A percentile compares a stretch with the other conserved stretches of the same genome.
phyloP scores from a whole-genome alignment of 2,329 filamentous ascomycete genomes.

The Cladosporium sphaerospermum region DNA sequence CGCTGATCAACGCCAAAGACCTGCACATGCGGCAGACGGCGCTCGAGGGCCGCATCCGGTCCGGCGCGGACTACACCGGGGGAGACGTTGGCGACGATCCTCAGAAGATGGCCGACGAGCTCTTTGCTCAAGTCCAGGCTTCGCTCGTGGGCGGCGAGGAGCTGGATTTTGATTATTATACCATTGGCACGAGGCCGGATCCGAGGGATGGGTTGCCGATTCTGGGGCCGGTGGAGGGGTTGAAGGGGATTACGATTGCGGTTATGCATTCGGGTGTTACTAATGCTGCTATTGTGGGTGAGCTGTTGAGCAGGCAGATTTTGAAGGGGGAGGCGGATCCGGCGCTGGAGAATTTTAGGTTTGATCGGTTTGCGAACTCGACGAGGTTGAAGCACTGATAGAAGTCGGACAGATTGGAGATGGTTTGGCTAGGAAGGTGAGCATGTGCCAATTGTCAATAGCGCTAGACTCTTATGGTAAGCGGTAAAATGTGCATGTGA shows the following conservation, averaged over 20 bases:
- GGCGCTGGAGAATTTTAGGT: background rate
- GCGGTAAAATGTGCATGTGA: too few relatives aligned
- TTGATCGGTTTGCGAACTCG: background rate
- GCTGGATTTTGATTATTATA: slow-evolving; percentile 3
- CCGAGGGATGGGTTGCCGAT: slow-evolving; percentile 3
- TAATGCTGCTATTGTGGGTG: background rate
- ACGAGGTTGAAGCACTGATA: too few relatives aligned
- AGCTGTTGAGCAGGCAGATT: background rate
- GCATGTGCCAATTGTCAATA: too few relatives aligned
- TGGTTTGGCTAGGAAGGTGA: too few relatives aligned
- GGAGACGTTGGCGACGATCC: slow-evolving; percentile 1
- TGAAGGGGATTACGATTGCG: slow-evolving; percentile 1
- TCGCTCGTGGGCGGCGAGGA: background rate
- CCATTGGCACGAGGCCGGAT: background rate
- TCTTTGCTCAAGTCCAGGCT: slow-evolving; percentile 1
- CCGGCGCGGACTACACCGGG: background rate
- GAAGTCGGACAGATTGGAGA: too few relatives aligned
- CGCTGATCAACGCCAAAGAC: background rate
- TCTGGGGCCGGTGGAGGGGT: background rate
- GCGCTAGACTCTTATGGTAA: too few relatives aligned
- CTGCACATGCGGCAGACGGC: slow-evolving; percentile 5
- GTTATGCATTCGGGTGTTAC: slow-evolving; percentile 10
- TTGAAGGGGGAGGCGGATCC: slow-evolving; percentile 1
- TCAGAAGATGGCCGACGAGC: background rate
- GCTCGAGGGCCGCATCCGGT: background rate